A percentile compares a stretch with the other conserved stretches of the same genome.
Evolutionary conservation across 2,329 filamentous ascomycete genomes (phyloP).

Genomic region (Scedosporium dehoogii): DNA sequence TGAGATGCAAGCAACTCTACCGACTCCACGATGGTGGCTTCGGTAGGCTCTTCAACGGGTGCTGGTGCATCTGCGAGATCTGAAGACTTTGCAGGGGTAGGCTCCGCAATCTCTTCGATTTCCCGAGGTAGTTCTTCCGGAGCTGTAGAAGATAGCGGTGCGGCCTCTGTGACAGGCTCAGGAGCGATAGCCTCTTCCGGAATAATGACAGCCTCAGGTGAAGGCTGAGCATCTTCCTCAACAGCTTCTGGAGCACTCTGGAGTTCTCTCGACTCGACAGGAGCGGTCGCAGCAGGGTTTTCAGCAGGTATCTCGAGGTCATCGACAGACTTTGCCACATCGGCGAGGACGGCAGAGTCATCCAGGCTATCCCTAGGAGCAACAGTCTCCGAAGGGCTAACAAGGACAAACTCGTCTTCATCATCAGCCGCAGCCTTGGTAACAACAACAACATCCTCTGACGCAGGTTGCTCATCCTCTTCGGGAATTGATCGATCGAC

Average conservation of each 20-base stretch:
- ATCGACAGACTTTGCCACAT: not conserved
- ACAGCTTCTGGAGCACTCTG: not conserved
- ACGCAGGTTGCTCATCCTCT: not conserved
- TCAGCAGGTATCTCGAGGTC: not conserved
- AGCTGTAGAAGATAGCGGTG: not conserved
- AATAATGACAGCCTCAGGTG: too few relatives aligned
- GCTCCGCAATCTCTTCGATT: not conserved
- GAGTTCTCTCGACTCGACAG: too few relatives aligned
- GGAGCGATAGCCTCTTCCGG: too few relatives aligned
- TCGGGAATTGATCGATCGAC: not conserved
- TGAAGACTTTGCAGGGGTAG: not conserved
- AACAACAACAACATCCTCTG: not conserved
- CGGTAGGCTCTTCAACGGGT: not conserved
- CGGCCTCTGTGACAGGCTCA: not conserved
- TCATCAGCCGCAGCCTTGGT: slow-evolving; percentile 9
- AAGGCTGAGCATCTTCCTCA: not conserved
- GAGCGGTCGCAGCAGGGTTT: not conserved
- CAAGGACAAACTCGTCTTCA: slow-evolving; percentile 3
- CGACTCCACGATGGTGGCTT: not conserved
- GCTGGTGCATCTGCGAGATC: not conserved
- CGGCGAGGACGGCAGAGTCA: not conserved
- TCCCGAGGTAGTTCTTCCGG: not conserved
- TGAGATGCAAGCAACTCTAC: not conserved
- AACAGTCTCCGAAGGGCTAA: not conserved
- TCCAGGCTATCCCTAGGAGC: not conserved